Evolutionary conservation across 2,329 filamentous ascomycete genomes (phyloP), one percentile per base, ranked within the genome.

Genomic region (Aureobasidium uvarum): DNA sequence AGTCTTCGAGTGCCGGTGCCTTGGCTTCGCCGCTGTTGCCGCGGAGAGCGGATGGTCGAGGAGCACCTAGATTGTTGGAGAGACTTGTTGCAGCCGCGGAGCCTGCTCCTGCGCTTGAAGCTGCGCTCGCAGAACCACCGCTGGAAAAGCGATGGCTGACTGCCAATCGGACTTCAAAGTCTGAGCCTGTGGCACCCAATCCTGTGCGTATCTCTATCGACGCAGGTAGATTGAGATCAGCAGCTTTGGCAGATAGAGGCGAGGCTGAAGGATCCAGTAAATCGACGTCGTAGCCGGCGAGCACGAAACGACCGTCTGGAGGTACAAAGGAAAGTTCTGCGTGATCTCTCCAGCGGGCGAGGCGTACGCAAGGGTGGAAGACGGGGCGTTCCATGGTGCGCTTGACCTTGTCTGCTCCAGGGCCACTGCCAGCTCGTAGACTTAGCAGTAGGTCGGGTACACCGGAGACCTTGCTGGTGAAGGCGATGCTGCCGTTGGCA

Each of bases 261-360:
- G 67, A 51, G 68, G 68, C 46, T 66, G 82, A 18, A 58, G 89
- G 85, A 0, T 92, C 92, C 14, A 98, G 81, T 25, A 99, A 79
- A 75, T 99, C 91, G 23, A 96, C 92, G 76, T 97, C 94, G 74
- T 99, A 99, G 25, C 92, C 93, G 38, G 92, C 93, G 20, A 99
- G 83, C 46, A 96, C 90, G 75, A 98, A 99, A 50, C 92, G 86
- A 38, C 95, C 95, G 75, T 99, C 95, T 0, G 95, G 95, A 1
- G 95, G 95, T 14, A 99, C 86, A 73, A 99, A 99, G 74, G 91
- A 96, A n/a, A 99, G 81, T 69, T 96, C 90, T 3, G 95, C 95
- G 64, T 86, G 85, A 71, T 96, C 91, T 71, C 89, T 89, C 95
- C 95, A 99, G 68, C 88, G 85, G n/a, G 89, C 89, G 3, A 99